Base-by-base conservation (phyloP, 495 filamentous ascomycete species). In the Penicillium chermesinum region DNA sequence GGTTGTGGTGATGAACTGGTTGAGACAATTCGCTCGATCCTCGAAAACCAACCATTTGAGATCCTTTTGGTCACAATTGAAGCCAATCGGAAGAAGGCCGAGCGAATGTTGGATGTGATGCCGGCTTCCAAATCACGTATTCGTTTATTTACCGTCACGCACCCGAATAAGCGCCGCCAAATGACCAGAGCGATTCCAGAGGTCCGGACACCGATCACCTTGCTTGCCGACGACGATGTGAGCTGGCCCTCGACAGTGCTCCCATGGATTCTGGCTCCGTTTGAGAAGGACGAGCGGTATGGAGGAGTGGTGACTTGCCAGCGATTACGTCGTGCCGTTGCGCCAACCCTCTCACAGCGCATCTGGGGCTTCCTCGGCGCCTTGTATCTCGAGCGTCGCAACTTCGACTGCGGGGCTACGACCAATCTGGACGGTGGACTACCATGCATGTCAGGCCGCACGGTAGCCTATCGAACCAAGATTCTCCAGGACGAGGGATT, bases 201-300 rank as follows among this genome's bases (percentile, higher is more conserved):
- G 49, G 86, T 93, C 22, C 66, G 62, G 40, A 91, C 88, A 0
- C 62, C 77, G 10, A 84, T 93, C 53, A 91, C 84, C 10, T 69
- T 95, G 41, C 85, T 95, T 61, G 86, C 86, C 18, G 89, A 95
- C 61, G 89, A 93, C 67, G 89, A 95, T 62, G 89, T 95, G 42
- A 83, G 80, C 52, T 91, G 88, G 86, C 89, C 88, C 1, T 65
- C 67, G 2, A 87, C 80, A 3, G 77, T 91, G 34, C 76, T 91
- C 22, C 80, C 81, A 14, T 95, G 88, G 86, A 83, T 93, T 38
- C 72, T 95, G 47, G 89, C 89, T 0, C 86, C 89, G 0, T 91
- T 95, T 50, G 87, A 93, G 56, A 70, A 65, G 34, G 81, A 90
- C 54, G 72, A 81, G 2, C 67, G 72, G 42, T 85, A 88, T 38